Percentiles rank a stretch among this genome's conserved stretches.
phyloP scores from a whole-genome alignment of 805 yeast genomes.

The Torulaspora franciscae region DNA sequence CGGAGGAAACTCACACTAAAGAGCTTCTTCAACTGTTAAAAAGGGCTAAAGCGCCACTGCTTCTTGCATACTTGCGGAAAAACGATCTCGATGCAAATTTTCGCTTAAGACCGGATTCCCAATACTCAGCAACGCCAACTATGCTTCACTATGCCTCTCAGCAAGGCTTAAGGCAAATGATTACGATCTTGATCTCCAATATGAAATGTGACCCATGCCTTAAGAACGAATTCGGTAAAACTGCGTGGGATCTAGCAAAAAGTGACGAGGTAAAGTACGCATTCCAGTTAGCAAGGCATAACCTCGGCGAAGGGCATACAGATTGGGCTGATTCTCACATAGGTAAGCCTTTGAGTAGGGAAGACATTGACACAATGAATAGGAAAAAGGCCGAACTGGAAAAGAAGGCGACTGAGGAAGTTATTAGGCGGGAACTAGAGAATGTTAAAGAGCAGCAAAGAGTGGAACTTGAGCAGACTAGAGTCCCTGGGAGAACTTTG shows the following conservation, averaged over 20 bases:
- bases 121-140: constrained; percentile 59
- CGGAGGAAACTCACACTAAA: constrained; percentile 47
- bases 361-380: constrained; percentile 47
- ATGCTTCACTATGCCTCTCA: constrained; percentile 73
- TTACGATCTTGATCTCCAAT: constrained; percentile 52
- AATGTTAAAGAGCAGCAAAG: constrained; percentile 28
- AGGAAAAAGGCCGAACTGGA: constrained; percentile 37
- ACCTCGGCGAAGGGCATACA: constrained; percentile 62
- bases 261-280: constrained; percentile 44
- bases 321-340: constrained; percentile 70
- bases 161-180: constrained; percentile 61
- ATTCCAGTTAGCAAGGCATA: constrained; percentile 63
- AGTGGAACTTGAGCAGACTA: constrained; percentile 20
- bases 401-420: constrained; percentile 39
- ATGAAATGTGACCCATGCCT: constrained; percentile 68
- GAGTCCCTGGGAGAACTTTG: constrained; percentile 39
- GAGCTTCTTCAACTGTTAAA: constrained; percentile 59
- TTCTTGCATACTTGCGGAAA: constrained; percentile 56
- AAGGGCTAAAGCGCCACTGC: constrained; percentile 71
- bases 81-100: constrained; percentile 53
- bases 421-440: constrained; percentile 26
- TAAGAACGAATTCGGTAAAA: constrained; percentile 48
- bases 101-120: constrained; percentile 49
- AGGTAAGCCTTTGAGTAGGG: constrained; percentile 53
- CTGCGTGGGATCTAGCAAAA: constrained; percentile 63